phyloP scores from a whole-genome alignment of 1,284 basidiomycete species.

The Ceratorhiza oryzae-sativae region DNA sequence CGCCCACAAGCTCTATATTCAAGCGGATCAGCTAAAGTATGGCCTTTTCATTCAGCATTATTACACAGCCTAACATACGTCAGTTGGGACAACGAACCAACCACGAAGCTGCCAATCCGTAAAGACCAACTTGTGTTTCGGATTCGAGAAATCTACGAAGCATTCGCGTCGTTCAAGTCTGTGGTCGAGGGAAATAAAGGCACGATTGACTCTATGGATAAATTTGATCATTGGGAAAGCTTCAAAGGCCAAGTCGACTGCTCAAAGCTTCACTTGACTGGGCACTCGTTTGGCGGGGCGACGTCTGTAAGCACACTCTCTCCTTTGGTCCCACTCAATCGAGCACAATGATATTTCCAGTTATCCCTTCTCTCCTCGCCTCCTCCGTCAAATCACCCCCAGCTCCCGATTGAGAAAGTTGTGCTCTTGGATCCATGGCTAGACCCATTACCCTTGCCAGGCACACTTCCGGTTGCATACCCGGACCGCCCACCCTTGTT shows the following conservation, averaged over 20 bases:
- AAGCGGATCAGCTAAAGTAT: slow-evolving; percentile 61
- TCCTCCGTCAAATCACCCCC: slow-evolving; percentile 52
- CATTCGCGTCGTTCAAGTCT: slow-evolving; percentile 52
- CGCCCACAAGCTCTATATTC: slow-evolving; percentile 53
- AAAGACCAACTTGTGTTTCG: slow-evolving; percentile 71
- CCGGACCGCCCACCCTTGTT: slow-evolving; percentile 54
- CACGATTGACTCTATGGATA: slow-evolving; percentile 41
- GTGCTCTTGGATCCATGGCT: slow-evolving; percentile 80
- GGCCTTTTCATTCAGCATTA: slow-evolving; percentile 45
- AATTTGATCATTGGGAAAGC: slow-evolving; percentile 53
- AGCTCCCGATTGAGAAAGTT: slow-evolving; percentile 62
- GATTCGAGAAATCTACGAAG: slow-evolving; percentile 68
- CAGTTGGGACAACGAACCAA: slow-evolving; percentile 42
- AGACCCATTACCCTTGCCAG: slow-evolving; percentile 69
- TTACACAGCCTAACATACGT: slow-evolving; percentile 19
- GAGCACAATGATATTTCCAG: slow-evolving; percentile 8
- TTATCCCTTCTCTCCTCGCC: slow-evolving; percentile 50
- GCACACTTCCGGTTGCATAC: slow-evolving; percentile 51
- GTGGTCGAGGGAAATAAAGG: slow-evolving; percentile 42
- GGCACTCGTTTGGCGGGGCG: slow-evolving; percentile 81
- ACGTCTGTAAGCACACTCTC: slow-evolving; percentile 61
- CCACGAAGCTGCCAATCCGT: slow-evolving; percentile 57
- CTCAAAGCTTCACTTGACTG: slow-evolving; percentile 62
- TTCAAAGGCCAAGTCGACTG: slow-evolving; percentile 56
- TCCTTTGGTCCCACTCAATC: slow-evolving; percentile 20